These are phyloP conservation scores for Pholiota adiposa DNA, from an alignment of 1,284 basidiomycete genomes.

Conservation along the genomic window DNA sequence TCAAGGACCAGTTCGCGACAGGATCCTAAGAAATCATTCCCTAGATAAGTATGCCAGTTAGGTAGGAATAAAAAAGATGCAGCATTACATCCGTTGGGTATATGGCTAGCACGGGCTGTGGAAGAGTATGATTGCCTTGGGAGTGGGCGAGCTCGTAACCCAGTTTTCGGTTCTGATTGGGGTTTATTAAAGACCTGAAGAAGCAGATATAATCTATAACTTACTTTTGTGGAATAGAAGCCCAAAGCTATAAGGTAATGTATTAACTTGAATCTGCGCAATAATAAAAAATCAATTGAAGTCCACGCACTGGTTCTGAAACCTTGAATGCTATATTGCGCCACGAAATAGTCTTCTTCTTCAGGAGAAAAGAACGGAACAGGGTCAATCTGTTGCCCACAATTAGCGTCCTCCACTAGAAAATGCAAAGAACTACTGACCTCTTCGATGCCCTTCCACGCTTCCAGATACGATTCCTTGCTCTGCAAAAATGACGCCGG, in stretches of 20 bases:
- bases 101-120: conserved; percentile 60
- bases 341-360: conserved; percentile 71
- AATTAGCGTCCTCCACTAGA: not conserved
- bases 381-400: conserved; percentile 50
- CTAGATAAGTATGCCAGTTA: too few relatives aligned
- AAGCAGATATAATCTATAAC: too few relatives aligned
- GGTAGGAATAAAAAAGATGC: too few relatives aligned
- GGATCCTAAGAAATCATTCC: conserved; percentile 59
- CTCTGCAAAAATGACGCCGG: conserved; percentile 58
- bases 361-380: conserved; percentile 59
- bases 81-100: conserved; percentile 53
- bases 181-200: too few relatives aligned
- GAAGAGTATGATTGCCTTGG: conserved; percentile 63
- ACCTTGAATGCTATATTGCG: conserved; percentile 58
- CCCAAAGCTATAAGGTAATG: conserved; percentile 62
- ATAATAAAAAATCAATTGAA: too few relatives aligned
- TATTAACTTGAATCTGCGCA: too few relatives aligned
- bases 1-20: conserved; percentile 62
- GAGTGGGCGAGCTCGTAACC: conserved; percentile 54
- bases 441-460: conserved; percentile 49
- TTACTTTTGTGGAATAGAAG: conserved; percentile 57
- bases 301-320: conserved; percentile 67
- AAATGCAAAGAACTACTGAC: conserved; percentile 25
- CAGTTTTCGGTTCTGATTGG: conserved; percentile 50
- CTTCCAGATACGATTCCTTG: conserved; percentile 50